A percentile compares a stretch with the other conserved stretches of the same genome.
Evolutionary conservation across 331 rosid genomes (phyloP).

Genomic region (Acacia pycnantha): DNA sequence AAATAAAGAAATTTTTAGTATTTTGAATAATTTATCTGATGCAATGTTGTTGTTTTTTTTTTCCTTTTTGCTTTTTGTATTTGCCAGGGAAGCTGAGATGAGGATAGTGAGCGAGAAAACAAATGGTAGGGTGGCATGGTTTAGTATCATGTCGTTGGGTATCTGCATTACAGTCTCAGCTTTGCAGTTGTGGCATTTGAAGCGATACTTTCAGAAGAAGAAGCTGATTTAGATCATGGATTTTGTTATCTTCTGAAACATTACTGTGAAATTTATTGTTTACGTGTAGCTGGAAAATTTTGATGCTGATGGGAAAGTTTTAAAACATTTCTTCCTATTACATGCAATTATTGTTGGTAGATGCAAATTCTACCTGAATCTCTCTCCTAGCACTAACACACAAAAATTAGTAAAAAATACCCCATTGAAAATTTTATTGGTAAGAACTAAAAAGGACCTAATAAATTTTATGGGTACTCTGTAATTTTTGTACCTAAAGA

Average conservation of each 20-base stretch:
- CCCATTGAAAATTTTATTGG: too few relatives aligned
- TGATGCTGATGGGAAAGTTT: conserved; percentile 3
- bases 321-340: background rate
- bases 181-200: conserved; percentile 81
- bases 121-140: conserved; percentile 69
- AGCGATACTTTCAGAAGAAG: conserved; percentile 81
- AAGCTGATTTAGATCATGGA: conserved; percentile 68
- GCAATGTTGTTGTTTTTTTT: background rate
- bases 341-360: background rate
- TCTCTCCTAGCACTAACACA: background rate
- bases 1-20: background rate
- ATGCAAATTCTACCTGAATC: background rate
- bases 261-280: conserved; percentile 17
- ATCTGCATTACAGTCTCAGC: conserved; percentile 74
- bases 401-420: too few relatives aligned
- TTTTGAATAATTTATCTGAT: conserved; percentile 12
- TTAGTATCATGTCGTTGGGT: conserved; percentile 66
- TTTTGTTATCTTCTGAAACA: background rate
- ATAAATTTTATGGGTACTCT: too few relatives aligned
- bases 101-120: conserved; percentile 76
- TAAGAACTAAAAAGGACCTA: too few relatives aligned
- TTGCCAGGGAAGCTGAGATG: conserved; percentile 72
- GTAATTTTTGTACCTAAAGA: too few relatives aligned
- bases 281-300: conserved; percentile 11
- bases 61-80: background rate